Evolutionary conservation across 129 eudicot species (phyloP), one percentile per base, ranked within the genome.

Genomic region (Chrysanthemum seticuspe): DNA sequence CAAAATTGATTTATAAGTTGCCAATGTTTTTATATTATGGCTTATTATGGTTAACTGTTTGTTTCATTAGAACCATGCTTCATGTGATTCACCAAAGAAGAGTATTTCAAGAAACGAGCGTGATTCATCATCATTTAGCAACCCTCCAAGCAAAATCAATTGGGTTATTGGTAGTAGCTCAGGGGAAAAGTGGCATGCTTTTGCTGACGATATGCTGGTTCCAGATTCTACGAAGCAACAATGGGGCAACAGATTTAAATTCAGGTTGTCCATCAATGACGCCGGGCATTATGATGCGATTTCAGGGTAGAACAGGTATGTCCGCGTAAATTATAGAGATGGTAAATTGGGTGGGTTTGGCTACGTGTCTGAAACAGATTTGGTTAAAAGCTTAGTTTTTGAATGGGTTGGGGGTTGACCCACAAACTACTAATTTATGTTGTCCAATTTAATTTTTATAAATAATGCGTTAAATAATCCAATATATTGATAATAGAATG

Each of bases 151-250:
- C 11, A 88, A 82, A 80, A 80, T 91, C 48, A 86, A 81, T 29
- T 91, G 97, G 97, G 90, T 88, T 56, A 79, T 88, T 72, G 82
- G 77, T 57, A 76, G 85, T 74, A 72, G 81, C 13, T 56, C 61
- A 53, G 88, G 80, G 18, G 83, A 84, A 72, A 51, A 69, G 3
- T 91, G 97, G 97, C 85, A 83, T 61, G 88, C 97, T 59, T 87
- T 84, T 52, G 63, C 81, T 16, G 81, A 76, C 9, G 89, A 82
- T 65, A 51, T 59, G 13, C 19, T 68, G 74, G 77, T 88, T 65
- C 87, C 87, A 0, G 89, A 86, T 66, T 78, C 87, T 47, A 77
- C 79, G 36, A 86, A 79, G 79, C 82, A 88, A 62, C 80, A 82
- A 62, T 91, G 97, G 97, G 72, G 76, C 0, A 69, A 73, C 59